A percentile compares a stretch with the other conserved stretches of the same genome.
These are phyloP conservation scores for Xylariaceae sp. DNA, from an alignment of 2,329 filamentous ascomycete genomes.

Conservation along the genomic window DNA sequence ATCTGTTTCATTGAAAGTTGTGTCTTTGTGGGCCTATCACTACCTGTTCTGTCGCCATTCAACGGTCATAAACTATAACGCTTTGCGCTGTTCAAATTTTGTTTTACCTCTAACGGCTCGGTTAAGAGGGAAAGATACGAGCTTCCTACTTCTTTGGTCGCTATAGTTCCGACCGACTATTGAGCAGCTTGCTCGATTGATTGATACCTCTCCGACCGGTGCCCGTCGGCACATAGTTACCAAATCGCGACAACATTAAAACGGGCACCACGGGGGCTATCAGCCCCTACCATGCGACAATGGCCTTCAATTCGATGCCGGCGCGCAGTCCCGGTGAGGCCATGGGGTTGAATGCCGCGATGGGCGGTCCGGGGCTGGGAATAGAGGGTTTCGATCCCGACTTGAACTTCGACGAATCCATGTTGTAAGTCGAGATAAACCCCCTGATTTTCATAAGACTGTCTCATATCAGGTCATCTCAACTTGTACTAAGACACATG, in stretches of 20 bases:
- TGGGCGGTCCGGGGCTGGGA: constrained; percentile 36
- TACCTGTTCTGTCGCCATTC: neutral
- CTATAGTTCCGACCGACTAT: constrained; percentile 1
- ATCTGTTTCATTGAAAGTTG: too few relatives aligned
- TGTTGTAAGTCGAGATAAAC: constrained; percentile 54
- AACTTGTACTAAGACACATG: constrained; percentile 11
- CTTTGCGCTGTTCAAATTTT: neutral
- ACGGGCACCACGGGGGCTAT: constrained; percentile 21
- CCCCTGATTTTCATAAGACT: too few relatives aligned
- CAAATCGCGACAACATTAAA: neutral
- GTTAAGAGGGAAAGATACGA: constrained; percentile 3
- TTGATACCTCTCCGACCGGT: too few relatives aligned
- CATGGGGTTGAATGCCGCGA: constrained; percentile 42
- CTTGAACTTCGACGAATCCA: constrained; percentile 52
- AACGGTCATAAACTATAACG: neutral
- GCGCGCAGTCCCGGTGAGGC: constrained; percentile 43
- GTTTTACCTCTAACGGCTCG: neutral
- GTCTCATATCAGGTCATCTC: constrained; percentile 9
- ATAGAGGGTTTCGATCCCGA: constrained; percentile 52
- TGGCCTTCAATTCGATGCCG: constrained; percentile 55
- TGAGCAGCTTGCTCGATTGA: too few relatives aligned
- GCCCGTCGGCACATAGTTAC: too few relatives aligned
- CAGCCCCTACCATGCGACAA: constrained; percentile 49
- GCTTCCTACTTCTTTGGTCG: neutral
- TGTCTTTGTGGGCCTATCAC: neutral